phyloP scores from a whole-genome alignment of 306 rosid species.

The Erythrophleum fordii region DNA sequence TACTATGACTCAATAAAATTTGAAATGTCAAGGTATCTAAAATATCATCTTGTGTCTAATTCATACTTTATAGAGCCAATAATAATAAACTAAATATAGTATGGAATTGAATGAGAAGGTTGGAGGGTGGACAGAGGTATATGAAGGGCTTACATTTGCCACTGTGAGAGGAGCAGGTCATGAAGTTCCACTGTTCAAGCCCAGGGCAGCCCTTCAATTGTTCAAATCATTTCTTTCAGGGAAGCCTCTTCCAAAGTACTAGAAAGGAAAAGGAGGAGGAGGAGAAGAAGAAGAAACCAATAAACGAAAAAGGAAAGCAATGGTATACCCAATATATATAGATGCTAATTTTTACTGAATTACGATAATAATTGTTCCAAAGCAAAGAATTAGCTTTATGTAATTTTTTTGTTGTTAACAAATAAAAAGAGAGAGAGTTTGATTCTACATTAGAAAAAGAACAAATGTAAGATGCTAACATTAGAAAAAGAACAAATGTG shows the following conservation, averaged over 20 bases:
- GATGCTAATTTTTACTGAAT: slow-evolving; percentile 34
- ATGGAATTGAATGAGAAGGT: too few relatives aligned
- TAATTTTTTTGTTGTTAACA: slow-evolving; percentile 38
- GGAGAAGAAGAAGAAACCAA: neutral
- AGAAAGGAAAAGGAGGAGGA: neutral
- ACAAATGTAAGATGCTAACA: neutral
- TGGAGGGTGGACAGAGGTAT: slow-evolving; percentile 98
- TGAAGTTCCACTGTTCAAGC: slow-evolving; percentile 95
- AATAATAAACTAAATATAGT: too few relatives aligned
- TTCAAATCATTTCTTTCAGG: slow-evolving; percentile 21
- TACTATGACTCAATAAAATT: too few relatives aligned
- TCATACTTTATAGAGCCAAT: too few relatives aligned
- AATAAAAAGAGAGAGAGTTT: slow-evolving; percentile 34
- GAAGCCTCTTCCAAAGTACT: slow-evolving; percentile 26
- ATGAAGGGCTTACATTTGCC: slow-evolving; percentile 90
- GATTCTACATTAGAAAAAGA: neutral
- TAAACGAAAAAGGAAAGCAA: neutral
- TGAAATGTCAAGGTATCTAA: too few relatives aligned
- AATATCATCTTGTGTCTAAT: too few relatives aligned
- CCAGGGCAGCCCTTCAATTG: slow-evolving; percentile 72
- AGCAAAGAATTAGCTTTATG: slow-evolving; percentile 19
- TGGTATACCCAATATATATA: slow-evolving; percentile 20
- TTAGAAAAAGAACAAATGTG: too few relatives aligned
- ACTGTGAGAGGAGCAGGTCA: slow-evolving; percentile 99
- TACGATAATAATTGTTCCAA: slow-evolving; percentile 33